Conservation (phyloP, 2,329 filamentous ascomycete species). For the Biscogniauxia marginata region DNA sequence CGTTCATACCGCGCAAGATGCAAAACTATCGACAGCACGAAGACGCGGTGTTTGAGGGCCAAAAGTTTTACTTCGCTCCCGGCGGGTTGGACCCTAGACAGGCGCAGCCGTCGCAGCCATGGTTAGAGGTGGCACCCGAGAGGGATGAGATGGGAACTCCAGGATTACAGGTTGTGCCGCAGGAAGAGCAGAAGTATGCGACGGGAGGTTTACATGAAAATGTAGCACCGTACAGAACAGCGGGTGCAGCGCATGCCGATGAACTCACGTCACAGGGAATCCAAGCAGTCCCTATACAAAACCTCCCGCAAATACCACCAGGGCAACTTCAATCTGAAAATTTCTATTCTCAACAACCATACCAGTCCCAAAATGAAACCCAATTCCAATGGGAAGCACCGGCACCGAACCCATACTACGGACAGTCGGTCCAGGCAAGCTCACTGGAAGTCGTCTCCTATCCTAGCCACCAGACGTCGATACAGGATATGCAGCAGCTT, state of each 20-base stretch:
- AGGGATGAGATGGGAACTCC: slow-evolving; percentile 20
- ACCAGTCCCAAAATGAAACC: background rate
- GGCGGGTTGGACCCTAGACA: slow-evolving; percentile 4
- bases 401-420: slow-evolving; percentile 3
- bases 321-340: slow-evolving; percentile 2
- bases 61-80: slow-evolving; percentile 22
- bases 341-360: slow-evolving; percentile 1
- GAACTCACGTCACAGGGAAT: slow-evolving; percentile 15
- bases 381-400: slow-evolving; percentile 2
- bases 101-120: slow-evolving; percentile 11
- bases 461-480: slow-evolving; percentile 5
- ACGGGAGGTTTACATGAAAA: slow-evolving; percentile 9
- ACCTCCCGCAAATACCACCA: slow-evolving; percentile 1
- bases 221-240: slow-evolving; percentile 5
- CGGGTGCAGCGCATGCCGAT: slow-evolving; percentile 10
- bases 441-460: slow-evolving; percentile 7
- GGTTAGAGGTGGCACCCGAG: slow-evolving; percentile 17
- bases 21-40: slow-evolving; percentile 2
- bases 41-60: slow-evolving; percentile 18
- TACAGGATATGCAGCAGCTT: background rate
- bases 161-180: slow-evolving; percentile 17
- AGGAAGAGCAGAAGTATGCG: slow-evolving; percentile 17
- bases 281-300: slow-evolving; percentile 6
- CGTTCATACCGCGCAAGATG: background rate
- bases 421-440: slow-evolving; percentile 7